Percentiles rank a stretch among this genome's conserved stretches.
phyloP scores from a whole-genome alignment of 441 rosid genomes.

The Kokia cookei region DNA sequence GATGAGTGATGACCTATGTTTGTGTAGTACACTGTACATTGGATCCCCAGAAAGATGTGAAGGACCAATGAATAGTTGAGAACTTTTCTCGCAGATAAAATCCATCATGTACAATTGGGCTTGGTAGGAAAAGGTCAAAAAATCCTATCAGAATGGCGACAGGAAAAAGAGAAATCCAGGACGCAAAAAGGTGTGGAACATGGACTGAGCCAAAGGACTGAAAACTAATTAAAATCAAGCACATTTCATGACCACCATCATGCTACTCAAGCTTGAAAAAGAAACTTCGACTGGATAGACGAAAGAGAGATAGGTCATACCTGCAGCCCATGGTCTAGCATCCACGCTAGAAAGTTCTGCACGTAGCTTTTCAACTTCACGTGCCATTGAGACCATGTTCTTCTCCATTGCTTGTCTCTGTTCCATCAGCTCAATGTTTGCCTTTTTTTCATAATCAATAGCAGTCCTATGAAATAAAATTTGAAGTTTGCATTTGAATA shows the following conservation, averaged over 20 bases:
- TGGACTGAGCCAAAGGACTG: not conserved
- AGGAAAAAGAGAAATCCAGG: not conserved
- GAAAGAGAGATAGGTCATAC: constrained; percentile 27
- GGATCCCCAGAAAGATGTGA: not conserved
- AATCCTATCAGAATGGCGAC: not conserved
- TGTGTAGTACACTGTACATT: not conserved
- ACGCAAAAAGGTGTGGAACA: not conserved
- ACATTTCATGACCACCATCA: not conserved
- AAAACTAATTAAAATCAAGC: not conserved
- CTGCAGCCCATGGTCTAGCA: constrained; percentile 67
- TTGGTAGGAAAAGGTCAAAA: not conserved
- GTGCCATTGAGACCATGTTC: constrained; percentile 93
- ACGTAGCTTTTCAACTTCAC: constrained; percentile 92
- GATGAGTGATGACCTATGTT: not conserved
- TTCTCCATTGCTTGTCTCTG: constrained; percentile 95
- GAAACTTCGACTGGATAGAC: not conserved
- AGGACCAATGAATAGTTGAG: not conserved
- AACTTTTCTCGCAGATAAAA: not conserved
- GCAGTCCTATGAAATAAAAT: constrained; percentile 48
- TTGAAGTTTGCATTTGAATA: constrained; percentile 3
- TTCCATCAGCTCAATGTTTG: constrained; percentile 83
- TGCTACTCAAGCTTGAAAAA: not conserved
- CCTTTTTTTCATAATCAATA: constrained; percentile 91
- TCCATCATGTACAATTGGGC: not conserved
- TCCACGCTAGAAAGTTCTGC: constrained; percentile 69